phyloP scores from a whole-genome alignment of 2,329 filamentous ascomycete genomes.

The Neofusicoccum cordaticola region DNA sequence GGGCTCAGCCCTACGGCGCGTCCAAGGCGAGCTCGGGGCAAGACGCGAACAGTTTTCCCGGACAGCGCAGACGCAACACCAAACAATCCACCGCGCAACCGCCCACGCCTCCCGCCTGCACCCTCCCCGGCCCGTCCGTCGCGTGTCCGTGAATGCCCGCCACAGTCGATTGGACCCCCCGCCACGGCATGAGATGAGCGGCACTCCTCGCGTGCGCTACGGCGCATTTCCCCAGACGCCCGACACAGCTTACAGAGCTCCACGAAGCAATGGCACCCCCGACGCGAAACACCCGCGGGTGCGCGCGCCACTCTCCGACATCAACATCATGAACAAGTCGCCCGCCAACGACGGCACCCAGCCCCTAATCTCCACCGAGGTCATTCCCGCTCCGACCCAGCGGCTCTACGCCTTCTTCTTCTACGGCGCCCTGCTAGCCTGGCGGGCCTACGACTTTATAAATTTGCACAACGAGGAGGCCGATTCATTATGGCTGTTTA shows the following conservation, averaged over 20 bases:
- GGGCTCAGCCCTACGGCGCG: constrained; percentile 15
- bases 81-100: constrained; percentile 15
- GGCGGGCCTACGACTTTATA: constrained; percentile 84
- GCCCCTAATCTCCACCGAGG: constrained; percentile 75
- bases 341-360: constrained; percentile 1
- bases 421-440: constrained; percentile 73
- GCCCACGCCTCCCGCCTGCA: background rate
- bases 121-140: constrained; percentile 1
- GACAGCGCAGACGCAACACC: constrained; percentile 20
- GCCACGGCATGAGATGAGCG: constrained; percentile 67
- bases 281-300: constrained; percentile 31
- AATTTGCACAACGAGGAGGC: constrained; percentile 75
- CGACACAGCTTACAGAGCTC: constrained; percentile 38
- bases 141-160: constrained; percentile 6
- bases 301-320: constrained; percentile 23
- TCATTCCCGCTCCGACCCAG: constrained; percentile 88
- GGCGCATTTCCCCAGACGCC: constrained; percentile 75
- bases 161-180: background rate
- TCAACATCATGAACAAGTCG: constrained; percentile 33
- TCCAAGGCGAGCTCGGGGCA: constrained; percentile 15
- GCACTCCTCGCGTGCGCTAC: constrained; percentile 76
- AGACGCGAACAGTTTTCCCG: constrained; percentile 29
- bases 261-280: constrained; percentile 18
- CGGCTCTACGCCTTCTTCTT: constrained; percentile 81
- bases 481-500: constrained; percentile 83